Base-by-base conservation (phyloP, 805 yeast genomes). In the Kodamaea leandrae region DNA sequence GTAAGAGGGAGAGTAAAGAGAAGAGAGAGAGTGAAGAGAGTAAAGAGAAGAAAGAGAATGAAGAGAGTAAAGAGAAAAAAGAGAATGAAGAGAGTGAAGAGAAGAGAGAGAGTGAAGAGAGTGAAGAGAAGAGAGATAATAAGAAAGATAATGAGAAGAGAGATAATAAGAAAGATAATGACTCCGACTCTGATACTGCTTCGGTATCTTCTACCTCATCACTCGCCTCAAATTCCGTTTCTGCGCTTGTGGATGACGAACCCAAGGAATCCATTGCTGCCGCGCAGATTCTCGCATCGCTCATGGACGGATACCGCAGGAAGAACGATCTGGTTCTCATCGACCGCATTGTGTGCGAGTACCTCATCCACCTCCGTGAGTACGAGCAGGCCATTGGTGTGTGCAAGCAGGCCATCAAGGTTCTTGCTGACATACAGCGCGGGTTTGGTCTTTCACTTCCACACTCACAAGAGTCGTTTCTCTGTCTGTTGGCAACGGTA, bases 401-500 rank as follows among this genome's bases (percentile, higher is more conserved):
- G 24, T 82, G 88, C 23, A 76, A 77, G 36, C 66, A 68, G 10
- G 88, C 89, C 9, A 72, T 86, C 17, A 68, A 72, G 3, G 52
- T 76, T 2, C 65, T 83, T 8, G 78, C 83, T 0, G 71, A 68
- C 13, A 50, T 72, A 4, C 71, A 72, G 14, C 58, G 74, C 36
- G 58, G 63, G 6, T 63, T 77, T 3, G 81, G 82, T 0, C 63
- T 74, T 6, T 55, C 60, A 7, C 66, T 86, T 28, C 56, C 58
- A 1, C 64, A 78, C 46, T 71, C 89, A 1, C 77, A 72, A 48
- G 72, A 71, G 38, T 84, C 80, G 38, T 63, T 86, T 16, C 68
- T 83, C 6, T 72, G 88, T 26, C 70, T 77, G 17, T 68, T 86
- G 41, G 98, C 93, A 0, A 76, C 81, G 0, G 74, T 84, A 1